Conservation (phyloP, 768 basidiomycete genomes). For the Rhodotorula diobovata region DNA sequence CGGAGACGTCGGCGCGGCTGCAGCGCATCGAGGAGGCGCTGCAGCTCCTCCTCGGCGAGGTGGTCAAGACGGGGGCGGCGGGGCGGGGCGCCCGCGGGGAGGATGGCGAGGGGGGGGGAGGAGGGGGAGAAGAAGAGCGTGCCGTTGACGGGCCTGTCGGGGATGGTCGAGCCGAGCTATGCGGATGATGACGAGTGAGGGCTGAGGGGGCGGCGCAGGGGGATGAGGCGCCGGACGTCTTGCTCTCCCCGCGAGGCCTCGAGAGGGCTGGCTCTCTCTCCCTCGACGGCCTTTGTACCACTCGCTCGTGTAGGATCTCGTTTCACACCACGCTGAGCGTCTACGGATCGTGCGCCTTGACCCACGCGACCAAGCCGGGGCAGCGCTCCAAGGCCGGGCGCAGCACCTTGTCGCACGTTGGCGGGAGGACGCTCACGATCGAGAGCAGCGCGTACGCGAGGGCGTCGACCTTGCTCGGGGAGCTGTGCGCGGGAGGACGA, state of each 20-base stretch:
- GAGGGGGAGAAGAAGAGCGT: neutral
- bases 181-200: neutral
- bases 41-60: constrained; percentile 27
- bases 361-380: constrained; percentile 17
- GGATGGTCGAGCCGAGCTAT: constrained; percentile 7
- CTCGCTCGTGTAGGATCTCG: too few relatives aligned
- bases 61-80: constrained; percentile 5
- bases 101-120: neutral
- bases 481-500: neutral
- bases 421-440: constrained; percentile 24
- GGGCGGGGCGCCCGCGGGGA: neutral
- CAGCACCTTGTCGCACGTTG: constrained; percentile 4
- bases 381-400: constrained; percentile 27
- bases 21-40: constrained; percentile 30
- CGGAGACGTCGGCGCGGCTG: neutral
- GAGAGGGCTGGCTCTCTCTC: neutral
- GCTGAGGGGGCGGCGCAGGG: too few relatives aligned
- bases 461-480: constrained; percentile 23
- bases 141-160: constrained; percentile 16
- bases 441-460: constrained; percentile 21
- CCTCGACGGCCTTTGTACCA: neutral
- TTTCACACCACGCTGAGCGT: neutral
- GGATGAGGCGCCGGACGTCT: too few relatives aligned
- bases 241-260: too few relatives aligned
- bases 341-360: constrained; percentile 22